Percentiles rank a stretch among this genome's conserved stretches.
Conservation (phyloP, 352 stramenopile genomes). For the Phytopythium helicoides region DNA sequence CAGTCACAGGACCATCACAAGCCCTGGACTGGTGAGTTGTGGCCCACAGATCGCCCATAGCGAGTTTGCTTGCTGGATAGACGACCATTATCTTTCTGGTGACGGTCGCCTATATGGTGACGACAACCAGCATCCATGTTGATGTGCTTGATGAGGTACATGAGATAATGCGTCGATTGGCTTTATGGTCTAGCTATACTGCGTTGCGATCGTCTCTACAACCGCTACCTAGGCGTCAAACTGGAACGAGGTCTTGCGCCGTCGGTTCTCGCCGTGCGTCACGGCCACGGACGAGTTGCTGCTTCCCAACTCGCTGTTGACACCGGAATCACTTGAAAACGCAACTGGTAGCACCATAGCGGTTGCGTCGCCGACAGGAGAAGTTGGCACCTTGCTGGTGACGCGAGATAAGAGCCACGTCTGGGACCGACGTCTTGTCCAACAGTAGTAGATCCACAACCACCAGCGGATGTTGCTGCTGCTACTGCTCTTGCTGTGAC, state of each 20-base stretch:
- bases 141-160: too few relatives aligned
- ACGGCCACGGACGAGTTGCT: constrained; percentile 4
- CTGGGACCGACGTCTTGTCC: not conserved
- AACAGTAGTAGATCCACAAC: constrained; percentile 3
- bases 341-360: not conserved
- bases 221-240: not conserved
- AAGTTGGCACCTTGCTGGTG: constrained; percentile 5
- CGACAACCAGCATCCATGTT: too few relatives aligned
- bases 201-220: not conserved
- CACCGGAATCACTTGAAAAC: not conserved
- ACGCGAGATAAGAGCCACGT: not conserved
- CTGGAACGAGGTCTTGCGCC: constrained; percentile 8
- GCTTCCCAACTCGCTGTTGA: not conserved
- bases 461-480: not conserved
- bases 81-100: too few relatives aligned
- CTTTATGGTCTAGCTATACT: too few relatives aligned
- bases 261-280: constrained; percentile 5
- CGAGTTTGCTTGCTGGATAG: too few relatives aligned
- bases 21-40: too few relatives aligned
- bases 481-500: not conserved
- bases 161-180: too few relatives aligned
- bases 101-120: too few relatives aligned
- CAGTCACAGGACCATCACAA: too few relatives aligned
- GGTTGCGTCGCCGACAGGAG: not conserved
- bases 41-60: too few relatives aligned